Evolutionary conservation across 371 early-diverging fungal species (phyloP), one percentile per base, ranked within the genome.

Genomic region (Apophysomyces ossiformis): DNA sequence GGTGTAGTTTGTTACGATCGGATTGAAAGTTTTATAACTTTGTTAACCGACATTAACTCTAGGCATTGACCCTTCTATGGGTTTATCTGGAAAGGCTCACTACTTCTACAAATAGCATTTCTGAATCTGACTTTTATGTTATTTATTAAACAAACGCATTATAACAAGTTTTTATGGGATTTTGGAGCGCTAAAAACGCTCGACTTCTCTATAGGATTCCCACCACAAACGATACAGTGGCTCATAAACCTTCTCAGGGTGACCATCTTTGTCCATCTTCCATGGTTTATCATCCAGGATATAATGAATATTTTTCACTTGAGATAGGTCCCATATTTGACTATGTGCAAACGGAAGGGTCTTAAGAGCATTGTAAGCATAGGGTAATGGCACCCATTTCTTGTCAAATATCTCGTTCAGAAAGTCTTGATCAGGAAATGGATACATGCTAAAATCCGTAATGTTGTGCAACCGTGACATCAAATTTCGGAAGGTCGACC

Each of bases 391-490:
- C 8, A 45, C 58, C 82, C 82, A 83, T 41, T 72, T 58, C 13
- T 58, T 41, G 21, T 66, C 62, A 54, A 77, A 84, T n/a, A 82
- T 63, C 67, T 78, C 79, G 64, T 85, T 85, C 32, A 87, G 63
- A 61, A 85, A 77, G 61, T 85, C 87, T 63, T 87, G 87, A 39
- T 87, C 87, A 13, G 82, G 77, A 69, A 87, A 87, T 44, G 58
- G 64, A 60, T 77, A 79, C 35, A 66, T 58, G 8, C 68, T 66
- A 6, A 77, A 71, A 63, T 80, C 72, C 32, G 63, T 11, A 15
- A 70, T 66, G 9, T 64, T 59, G 11, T 65, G 21, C 7, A 83
- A 59, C 15, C 64, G 41, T 18, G 47, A 21, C 1, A 72, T 5
- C 72, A 86, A 80, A 2, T 15, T 9, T 0, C 69, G 21, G 57